Percentiles rank a stretch among this genome's conserved stretches.
phyloP scores from a whole-genome alignment of 1,139 yeast species.

The Lodderomyces orthopsilosis region DNA sequence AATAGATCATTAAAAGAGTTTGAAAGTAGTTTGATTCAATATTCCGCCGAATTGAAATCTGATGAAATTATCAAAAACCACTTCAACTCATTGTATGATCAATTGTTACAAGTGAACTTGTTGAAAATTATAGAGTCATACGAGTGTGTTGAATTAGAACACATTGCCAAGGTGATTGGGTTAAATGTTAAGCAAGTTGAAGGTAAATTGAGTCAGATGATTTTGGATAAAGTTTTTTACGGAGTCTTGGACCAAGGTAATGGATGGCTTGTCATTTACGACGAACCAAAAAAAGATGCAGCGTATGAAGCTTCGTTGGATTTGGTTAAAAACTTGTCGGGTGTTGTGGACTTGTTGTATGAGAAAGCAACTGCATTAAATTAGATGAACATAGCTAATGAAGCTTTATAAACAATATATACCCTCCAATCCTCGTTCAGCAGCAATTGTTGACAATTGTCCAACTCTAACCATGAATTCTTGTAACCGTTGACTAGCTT shows the following conservation, averaged over 20 bases:
- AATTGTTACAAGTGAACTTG: conserved; percentile 86
- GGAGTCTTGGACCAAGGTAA: conserved; percentile 98
- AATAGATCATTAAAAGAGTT: conserved; percentile 90
- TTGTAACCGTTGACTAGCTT: conserved; percentile 56
- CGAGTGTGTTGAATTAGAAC: conserved; percentile 88
- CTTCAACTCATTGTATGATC: conserved; percentile 89
- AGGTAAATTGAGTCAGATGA: conserved; percentile 94
- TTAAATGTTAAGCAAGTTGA: conserved; percentile 87
- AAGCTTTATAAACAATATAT: conserved; percentile 10
- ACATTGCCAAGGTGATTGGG: conserved; percentile 85
- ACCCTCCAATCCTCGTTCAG: conserved; percentile 37
- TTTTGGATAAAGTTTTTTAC: conserved; percentile 85
- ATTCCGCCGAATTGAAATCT: conserved; percentile 72
- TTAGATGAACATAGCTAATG: conserved; percentile 20
- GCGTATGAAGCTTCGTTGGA: conserved; percentile 87
- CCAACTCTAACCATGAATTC: conserved; percentile 64
- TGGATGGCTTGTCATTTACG: conserved; percentile 93
- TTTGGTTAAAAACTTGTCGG: conserved; percentile 81
- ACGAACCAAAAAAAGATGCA: conserved; percentile 84
- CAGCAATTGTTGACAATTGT: conserved; percentile 50
- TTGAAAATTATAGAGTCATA: conserved; percentile 95
- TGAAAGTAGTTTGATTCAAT: conserved; percentile 71
- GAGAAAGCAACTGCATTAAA: conserved; percentile 87
- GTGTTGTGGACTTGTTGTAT: conserved; percentile 85
- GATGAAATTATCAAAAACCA: conserved; percentile 91